Base-by-base conservation (phyloP, 176 grass and related monocot genomes). In the Oryza nivara region DNA sequence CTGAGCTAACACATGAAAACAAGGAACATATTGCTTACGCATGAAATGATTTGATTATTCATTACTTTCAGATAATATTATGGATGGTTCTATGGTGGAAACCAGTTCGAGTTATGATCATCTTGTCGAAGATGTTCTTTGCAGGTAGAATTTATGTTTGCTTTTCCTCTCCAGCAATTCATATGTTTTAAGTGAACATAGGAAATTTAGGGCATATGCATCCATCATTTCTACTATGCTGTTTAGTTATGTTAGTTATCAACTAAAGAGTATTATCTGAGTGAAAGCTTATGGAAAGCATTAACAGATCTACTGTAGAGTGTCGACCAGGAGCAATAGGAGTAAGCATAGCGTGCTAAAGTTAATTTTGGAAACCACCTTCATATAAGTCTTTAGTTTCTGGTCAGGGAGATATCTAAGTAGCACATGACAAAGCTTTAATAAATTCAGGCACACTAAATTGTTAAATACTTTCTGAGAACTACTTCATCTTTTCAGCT, bases 1-100 rank as follows among this genome's bases (percentile, higher is more conserved):
- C 69, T 90, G 11, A 36, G 47, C 17, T 70, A 26, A 52, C 13
- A 65, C 70, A 52, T 48, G 36, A 7, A 79, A 65, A 64, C 32
- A 38, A 74, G 19, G 58, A 70, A 35, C n/a, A 80, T 51, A 41
- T 15, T 80, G 75, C 20, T 54, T 22, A n/a, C 11, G 23, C 40
- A 61, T 65, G 67, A 71, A 43, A 88, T 82, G 20, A 74, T 47
- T 78, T 84, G 15, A 47, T n/a, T n/a, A 7, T 75, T n/a, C 30
- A 30, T 76, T 22, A 65, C 17, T 87, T 86, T 80, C 91, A 99
- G 96, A 86, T 99, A 75, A 88, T 91, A 88, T 40, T 99, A 44
- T 99, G 96, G 96, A 67, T 96, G 82, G 49, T 92, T 58, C 90
- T 99, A 68, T 99, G 93, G 96, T 99, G 93, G 96, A 99, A 96